Base-by-base conservation (phyloP, 2,329 filamentous ascomycete species). In the Trichoderma cornu-damae region DNA sequence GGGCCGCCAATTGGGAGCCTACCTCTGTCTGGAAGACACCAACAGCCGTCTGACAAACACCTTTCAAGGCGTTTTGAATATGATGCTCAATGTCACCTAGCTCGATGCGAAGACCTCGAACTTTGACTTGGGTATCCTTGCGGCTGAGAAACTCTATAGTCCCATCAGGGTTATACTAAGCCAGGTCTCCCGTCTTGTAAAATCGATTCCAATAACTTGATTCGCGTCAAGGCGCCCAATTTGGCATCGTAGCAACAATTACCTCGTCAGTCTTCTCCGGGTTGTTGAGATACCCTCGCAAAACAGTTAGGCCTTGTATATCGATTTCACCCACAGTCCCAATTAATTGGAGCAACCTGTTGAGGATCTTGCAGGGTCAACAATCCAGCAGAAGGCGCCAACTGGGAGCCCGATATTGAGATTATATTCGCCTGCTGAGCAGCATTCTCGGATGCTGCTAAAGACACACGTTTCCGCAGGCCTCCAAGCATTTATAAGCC, bases 231-330 rank as follows among this genome's bases (percentile, higher is more conserved):
- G 46, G 46, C 5, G 46, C 54, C 54, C 54, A 57, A 3, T 51
- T 24, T 11, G 54, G 54, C 3, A 51, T 24, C n/a, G 12, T 26
- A 3, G 26, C 42, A 14, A 50, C 20, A 34, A 57, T 20, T 6
- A 35, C 26, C 18, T 30, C 43, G 5, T 16, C 28, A 1, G 55
- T 58, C 38, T 47, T 52, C n/a, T 46, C 22, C n/a, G 48, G 28
- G n/a, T 57, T 42, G 3, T 12, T 69, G 67, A 49, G 73, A 71
- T 47, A 61, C 16, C 49, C 59, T 30, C 47, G 37, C 14, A 37
- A 12, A 6, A 57, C 24, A 3, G 46, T 57, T 12, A 47, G 55
- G 3, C 55, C 55, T 37, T 57, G 55, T 6, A 57, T 43, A 14
- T 51, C 55, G 9, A 51, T 30, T 42, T 57, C 55, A 8, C 55